Base-by-base conservation (phyloP, 2,329 filamentous ascomycete species). In the Cyphellophora attinorum region DNA sequence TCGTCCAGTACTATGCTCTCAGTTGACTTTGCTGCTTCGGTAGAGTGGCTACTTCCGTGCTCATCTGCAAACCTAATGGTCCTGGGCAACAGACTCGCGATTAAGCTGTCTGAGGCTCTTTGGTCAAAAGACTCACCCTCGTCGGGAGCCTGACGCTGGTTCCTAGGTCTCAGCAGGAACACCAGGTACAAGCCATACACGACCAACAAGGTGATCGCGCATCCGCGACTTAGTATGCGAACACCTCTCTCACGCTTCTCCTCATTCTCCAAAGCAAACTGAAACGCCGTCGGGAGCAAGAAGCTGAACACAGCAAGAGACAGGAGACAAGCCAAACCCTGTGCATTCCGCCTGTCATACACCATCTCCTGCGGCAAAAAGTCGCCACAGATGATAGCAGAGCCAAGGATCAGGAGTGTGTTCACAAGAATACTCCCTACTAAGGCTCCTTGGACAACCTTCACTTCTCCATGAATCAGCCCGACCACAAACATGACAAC, bases 401-500 rank as follows among this genome's bases (percentile, higher is more conserved):
- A 83, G 49, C 81, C 81, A 54, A 85, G 71, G 31, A 86, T 89
- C 13, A 96, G 74, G 6, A 96, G 71, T 45, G 94, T 78, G 60
- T 96, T 96, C 44, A 89, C 95, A 16, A 96, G 69, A 49, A 96
- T 93, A 51, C 84, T 91, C 33, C 89, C 89, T 17, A 96, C 76
- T 85, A 96, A 95, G 42, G 85, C 93, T 13, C 89, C 81, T 62
- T 96, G 91, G 11, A 96, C 89, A 44, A 96, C 91, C 17, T 80
- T 65, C 16, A 93, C 74, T 58, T 93, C 74, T 32, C 70, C 56
- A 38, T 91, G 72, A 16, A 72, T 61, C 25, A 94, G 62, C 1
- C 86, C 86, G 47, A 93, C 81, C 46, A 94, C 74, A 15, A 83
- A 81, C 29, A 95, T 83, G 40, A 41, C 35, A 27, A 41, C 38